These are phyloP conservation scores for Clathrus columnatus DNA, from an alignment of 768 basidiomycete genomes.

Conservation along the genomic window DNA sequence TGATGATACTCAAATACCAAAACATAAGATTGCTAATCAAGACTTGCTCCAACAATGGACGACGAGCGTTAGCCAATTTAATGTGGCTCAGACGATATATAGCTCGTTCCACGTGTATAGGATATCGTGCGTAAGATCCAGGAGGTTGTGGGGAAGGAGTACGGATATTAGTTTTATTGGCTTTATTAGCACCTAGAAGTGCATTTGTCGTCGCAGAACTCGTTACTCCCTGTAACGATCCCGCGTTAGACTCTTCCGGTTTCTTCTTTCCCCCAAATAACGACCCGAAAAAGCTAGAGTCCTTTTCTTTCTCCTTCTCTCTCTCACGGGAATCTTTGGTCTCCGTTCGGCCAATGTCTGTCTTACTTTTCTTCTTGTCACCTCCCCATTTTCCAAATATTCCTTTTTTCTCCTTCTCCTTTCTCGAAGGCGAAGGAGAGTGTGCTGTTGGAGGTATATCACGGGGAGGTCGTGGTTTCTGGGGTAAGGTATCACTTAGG, in stretches of 20 bases:
- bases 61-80: constrained; percentile 93
- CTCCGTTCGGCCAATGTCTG: constrained; percentile 15
- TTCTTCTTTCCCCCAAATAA: constrained; percentile 86
- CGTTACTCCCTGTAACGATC: constrained; percentile 30
- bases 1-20: constrained; percentile 98
- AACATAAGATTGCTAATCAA: constrained; percentile 93
- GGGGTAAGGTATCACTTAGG: constrained; percentile 22
- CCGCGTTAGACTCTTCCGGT: constrained; percentile 55
- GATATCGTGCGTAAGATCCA: constrained; percentile 68
- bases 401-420: constrained; percentile 56
- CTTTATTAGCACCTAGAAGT: constrained; percentile 75
- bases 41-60: constrained; percentile 95
- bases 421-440: constrained; percentile 20
- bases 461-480: constrained; percentile 18
- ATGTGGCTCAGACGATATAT: constrained; percentile 97
- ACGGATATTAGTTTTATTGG: constrained; percentile 55
- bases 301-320: constrained; percentile 56
- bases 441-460: constrained; percentile 23
- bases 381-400: constrained; percentile 59
- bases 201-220: constrained; percentile 85
- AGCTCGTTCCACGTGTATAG: constrained; percentile 97
- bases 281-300: constrained; percentile 85
- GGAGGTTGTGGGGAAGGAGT: constrained; percentile 46
- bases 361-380: constrained; percentile 40
- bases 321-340: constrained; percentile 36